Conservation (phyloP, 1,284 basidiomycete species). For the Ganoderma resinaceum region DNA sequence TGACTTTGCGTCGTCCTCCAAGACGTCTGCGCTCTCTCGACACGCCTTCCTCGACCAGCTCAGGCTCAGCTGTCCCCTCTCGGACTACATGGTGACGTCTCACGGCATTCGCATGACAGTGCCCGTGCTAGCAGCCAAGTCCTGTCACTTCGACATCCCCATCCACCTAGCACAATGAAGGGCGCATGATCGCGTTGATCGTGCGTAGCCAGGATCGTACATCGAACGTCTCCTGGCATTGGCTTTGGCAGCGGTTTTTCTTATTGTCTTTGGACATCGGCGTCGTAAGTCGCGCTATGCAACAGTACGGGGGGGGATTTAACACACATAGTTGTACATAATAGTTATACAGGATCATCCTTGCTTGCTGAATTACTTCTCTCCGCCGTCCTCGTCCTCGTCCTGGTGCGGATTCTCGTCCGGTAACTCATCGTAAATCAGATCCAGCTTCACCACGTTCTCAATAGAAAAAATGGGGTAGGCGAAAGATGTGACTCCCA, state of each 20-base stretch:
- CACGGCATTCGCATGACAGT: slow-evolving; percentile 23
- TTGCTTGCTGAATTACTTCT: background rate
- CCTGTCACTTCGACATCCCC: slow-evolving; percentile 4
- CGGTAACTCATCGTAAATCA: background rate
- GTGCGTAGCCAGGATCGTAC: slow-evolving; percentile 8
- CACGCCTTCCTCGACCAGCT: slow-evolving; percentile 6
- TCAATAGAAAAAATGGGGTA: too few species aligned
- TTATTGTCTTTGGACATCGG: too few species aligned
- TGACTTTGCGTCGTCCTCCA: slow-evolving; percentile 14
- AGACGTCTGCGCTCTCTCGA: slow-evolving; percentile 8
- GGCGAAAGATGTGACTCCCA: too few species aligned
- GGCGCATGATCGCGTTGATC: slow-evolving; percentile 19
- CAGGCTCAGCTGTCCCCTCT: slow-evolving; percentile 6
- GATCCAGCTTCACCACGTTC: background rate
- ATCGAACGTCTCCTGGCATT: background rate
- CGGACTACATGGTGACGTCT: slow-evolving; percentile 15
- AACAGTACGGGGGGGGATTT: background rate
- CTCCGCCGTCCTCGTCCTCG: too few species aligned
- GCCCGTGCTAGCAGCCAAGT: slow-evolving; percentile 8
- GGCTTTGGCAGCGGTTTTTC: too few species aligned
- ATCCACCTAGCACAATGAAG: slow-evolving; percentile 18
- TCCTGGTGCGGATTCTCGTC: too few species aligned
- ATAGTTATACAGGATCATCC: background rate
- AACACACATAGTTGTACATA: background rate
- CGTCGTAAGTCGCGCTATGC: background rate